Evolutionary conservation across 1,284 basidiomycete species (phyloP).

Genomic region (Puccinia horiana): DNA sequence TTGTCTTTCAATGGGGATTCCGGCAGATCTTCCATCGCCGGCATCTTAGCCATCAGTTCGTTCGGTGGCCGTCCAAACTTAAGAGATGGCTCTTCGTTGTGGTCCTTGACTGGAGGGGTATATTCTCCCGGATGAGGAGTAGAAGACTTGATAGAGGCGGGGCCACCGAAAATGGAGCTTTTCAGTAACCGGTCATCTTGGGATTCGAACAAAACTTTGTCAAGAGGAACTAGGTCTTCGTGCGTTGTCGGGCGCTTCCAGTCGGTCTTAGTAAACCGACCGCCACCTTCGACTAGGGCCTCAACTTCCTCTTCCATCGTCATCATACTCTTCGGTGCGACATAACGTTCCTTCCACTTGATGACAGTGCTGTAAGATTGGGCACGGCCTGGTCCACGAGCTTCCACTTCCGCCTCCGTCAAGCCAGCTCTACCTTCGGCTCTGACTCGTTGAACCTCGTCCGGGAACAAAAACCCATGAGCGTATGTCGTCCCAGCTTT

Average conservation of each 20-base stretch:
- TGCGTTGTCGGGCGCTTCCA: slow-evolving; percentile 45
- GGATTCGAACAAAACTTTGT: slow-evolving; percentile 57
- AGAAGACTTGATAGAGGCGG: slow-evolving; percentile 51
- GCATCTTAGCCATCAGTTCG: slow-evolving; percentile 47
- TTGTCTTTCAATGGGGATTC: slow-evolving; percentile 46
- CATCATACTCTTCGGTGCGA: slow-evolving; percentile 70
- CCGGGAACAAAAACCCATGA: slow-evolving; percentile 95
- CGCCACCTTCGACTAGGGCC: slow-evolving; percentile 82
- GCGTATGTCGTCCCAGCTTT: slow-evolving; percentile 84
- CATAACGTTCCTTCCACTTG: slow-evolving; percentile 78
- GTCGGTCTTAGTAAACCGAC: slow-evolving; percentile 63
- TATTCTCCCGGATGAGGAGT: slow-evolving; percentile 58
- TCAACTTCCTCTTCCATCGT: slow-evolving; percentile 76
- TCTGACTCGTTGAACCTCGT: slow-evolving; percentile 73
- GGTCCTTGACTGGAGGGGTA: slow-evolving; percentile 61
- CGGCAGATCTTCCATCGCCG: slow-evolving; percentile 48
- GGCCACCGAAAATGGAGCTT: slow-evolving; percentile 42
- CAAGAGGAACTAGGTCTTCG: slow-evolving; percentile 58
- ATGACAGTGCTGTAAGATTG: slow-evolving; percentile 79
- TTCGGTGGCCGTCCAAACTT: slow-evolving; percentile 49
- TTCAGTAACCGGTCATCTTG: slow-evolving; percentile 56
- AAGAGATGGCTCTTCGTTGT: slow-evolving; percentile 42
- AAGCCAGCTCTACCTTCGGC: slow-evolving; percentile 58
- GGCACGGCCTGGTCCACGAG: slow-evolving; percentile 54
- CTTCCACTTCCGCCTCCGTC: slow-evolving; percentile 55